These are phyloP conservation scores for Plasmodium vivax DNA, from an alignment of 169 alveolate species.

Conservation along the genomic window DNA sequence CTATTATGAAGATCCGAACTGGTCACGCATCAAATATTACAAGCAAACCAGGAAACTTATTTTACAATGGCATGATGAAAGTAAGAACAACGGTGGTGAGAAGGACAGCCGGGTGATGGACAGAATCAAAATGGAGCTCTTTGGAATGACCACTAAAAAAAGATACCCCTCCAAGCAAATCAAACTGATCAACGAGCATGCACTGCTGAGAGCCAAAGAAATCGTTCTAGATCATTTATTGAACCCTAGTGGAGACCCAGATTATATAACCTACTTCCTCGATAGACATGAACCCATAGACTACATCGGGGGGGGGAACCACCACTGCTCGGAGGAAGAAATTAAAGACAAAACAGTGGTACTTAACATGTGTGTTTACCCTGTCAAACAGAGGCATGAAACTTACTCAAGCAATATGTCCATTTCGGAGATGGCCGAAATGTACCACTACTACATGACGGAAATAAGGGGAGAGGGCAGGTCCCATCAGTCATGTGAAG, in stretches of 20 bases:
- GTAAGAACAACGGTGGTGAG: neutral
- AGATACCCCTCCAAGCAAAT: conserved; percentile 59
- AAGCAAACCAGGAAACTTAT: conserved; percentile 38
- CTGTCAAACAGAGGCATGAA: conserved; percentile 65
- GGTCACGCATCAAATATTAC: conserved; percentile 54
- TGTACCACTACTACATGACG: conserved; percentile 81
- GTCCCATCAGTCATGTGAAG: conserved; percentile 76
- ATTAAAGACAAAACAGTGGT: conserved; percentile 65
- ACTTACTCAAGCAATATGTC: conserved; percentile 65
- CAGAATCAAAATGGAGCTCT: conserved; percentile 33
- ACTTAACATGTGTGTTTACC: conserved; percentile 57
- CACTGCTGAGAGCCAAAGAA: conserved; percentile 66
- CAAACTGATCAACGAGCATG: conserved; percentile 69
- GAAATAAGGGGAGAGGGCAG: conserved; percentile 85
- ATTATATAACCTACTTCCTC: conserved; percentile 34
- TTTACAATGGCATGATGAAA: conserved; percentile 46
- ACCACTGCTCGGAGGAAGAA: conserved; percentile 33
- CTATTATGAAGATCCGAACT: conserved; percentile 75
- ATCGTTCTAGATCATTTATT: conserved; percentile 46
- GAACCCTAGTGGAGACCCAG: conserved; percentile 61
- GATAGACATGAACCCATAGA: conserved; percentile 71
- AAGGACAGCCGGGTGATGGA: neutral
- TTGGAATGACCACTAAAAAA: conserved; percentile 48
- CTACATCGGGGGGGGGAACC: conserved; percentile 71
- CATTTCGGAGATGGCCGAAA: conserved; percentile 85